These are phyloP conservation scores for Anthostomella pinea DNA, from an alignment of 2,329 filamentous ascomycete species.

Conservation along the genomic window DNA sequence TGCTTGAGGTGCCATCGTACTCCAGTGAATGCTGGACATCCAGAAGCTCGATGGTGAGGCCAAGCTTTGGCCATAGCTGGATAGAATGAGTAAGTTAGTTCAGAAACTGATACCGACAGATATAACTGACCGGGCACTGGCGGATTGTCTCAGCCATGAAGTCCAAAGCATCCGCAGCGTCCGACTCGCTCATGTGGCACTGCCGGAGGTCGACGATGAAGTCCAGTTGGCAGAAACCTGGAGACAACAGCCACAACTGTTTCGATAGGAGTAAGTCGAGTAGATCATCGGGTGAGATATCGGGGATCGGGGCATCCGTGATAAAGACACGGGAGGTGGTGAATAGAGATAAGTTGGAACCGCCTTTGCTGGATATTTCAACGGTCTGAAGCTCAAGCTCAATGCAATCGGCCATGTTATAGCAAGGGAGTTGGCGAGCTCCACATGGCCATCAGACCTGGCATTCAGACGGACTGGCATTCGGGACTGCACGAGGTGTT, in stretches of 20 bases:
- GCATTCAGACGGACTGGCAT: too few species aligned
- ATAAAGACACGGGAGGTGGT: slow-evolving; percentile 24
- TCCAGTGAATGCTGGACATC: slow-evolving; percentile 21
- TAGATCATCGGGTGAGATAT: slow-evolving; percentile 14
- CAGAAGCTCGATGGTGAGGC: slow-evolving; percentile 21
- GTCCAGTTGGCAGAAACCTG: slow-evolving; percentile 27
- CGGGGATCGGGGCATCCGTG: slow-evolving; percentile 13
- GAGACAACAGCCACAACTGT: slow-evolving; percentile 26
- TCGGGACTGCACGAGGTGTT: too few species aligned
- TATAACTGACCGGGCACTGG: slow-evolving; percentile 25
- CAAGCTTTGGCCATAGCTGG: slow-evolving; percentile 29
- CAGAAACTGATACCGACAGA: background rate
- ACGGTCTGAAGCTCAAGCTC: slow-evolving; percentile 25
- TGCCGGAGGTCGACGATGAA: slow-evolving; percentile 16
- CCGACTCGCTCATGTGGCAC: slow-evolving; percentile 4
- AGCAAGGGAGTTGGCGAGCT: slow-evolving; percentile 1
- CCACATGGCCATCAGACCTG: too few species aligned
- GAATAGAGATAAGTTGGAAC: slow-evolving; percentile 16
- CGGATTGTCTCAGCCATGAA: slow-evolving; percentile 23
- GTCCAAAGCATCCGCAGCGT: slow-evolving; percentile 19
- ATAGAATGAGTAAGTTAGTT: slow-evolving; percentile 9
- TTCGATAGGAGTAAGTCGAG: slow-evolving; percentile 21
- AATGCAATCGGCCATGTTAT: slow-evolving; percentile 20
- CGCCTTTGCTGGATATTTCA: slow-evolving; percentile 17
- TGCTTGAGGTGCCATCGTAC: slow-evolving; percentile 23